Base-by-base conservation (phyloP, 345 rosid species). In the Salix viminalis region DNA sequence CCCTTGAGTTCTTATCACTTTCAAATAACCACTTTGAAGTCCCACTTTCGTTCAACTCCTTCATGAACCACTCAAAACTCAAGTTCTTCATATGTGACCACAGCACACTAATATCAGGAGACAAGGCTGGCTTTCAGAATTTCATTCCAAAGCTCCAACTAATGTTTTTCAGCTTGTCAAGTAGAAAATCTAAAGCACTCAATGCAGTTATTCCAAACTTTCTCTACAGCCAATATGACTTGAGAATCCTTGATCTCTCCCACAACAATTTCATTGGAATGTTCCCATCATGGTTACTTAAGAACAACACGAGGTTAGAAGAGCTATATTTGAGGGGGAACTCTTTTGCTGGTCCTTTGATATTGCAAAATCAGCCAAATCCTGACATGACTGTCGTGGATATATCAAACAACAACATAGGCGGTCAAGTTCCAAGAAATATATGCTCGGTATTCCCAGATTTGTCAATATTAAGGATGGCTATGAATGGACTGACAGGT, bases 201-300 rank as follows among this genome's bases (percentile, higher is more conserved):
- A 3, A 46, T 15, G 16, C 52, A 15, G 19, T 15, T 6, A n/a
- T 54, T 50, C 84, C 76, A 2, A 39, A 7, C 15, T 80, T 83
- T 36, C 50, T 80, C 1, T 26, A 13, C 5, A 10, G 28, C 1
- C 83, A 80, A 1, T 19, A 75, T 48, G 62, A 84, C 16, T 44
- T 84, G 71, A 66, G 41, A 62, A 0, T 1, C 2, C 60, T 77
- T 52, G 73, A 65, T 42, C 77, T 84, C 3, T 61, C 65, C 39
- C 19, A 52, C 2, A 71, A n/a, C 37, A 13, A 30, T 0, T 11
- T 84, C 12, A 48, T 0, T 0, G 82, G 74, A 54, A 34, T 12
- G 10, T 61, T 80, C 39, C 87, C 82, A 2, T 0, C 12, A 23
- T 85, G 87, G 87, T 67, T 82, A 39, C 19, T 85, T 5, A 12